Conservation (phyloP, 768 basidiomycete species). For the Pleurotus tuoliensis region DNA sequence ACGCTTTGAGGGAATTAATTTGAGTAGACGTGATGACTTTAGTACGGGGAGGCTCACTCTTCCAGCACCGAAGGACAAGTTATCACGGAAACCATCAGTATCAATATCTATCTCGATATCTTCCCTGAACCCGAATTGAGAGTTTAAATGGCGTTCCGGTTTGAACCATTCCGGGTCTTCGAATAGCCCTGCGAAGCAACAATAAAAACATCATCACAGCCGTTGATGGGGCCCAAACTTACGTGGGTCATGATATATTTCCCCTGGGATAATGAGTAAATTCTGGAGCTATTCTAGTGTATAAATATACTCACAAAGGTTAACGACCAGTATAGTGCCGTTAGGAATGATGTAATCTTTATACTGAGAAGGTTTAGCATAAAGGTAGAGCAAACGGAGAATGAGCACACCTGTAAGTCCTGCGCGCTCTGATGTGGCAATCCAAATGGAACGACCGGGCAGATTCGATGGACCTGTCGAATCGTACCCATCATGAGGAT, state of each 20-base stretch:
- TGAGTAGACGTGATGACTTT: no score
- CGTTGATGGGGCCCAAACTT: neutral
- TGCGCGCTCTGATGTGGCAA: slow-evolving; percentile 14
- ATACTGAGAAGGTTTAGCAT: slow-evolving; percentile 19
- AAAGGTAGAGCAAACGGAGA: slow-evolving; percentile 13
- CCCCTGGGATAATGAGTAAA: neutral
- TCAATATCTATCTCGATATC: neutral
- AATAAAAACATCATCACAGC: neutral
- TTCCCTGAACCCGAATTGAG: neutral
- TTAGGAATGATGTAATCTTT: slow-evolving; percentile 29
- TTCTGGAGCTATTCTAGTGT: neutral
- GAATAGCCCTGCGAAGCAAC: neutral
- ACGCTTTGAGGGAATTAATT: neutral
- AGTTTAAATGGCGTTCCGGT: neutral
- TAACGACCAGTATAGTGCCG: slow-evolving; percentile 29
- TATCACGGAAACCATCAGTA: neutral
- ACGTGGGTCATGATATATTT: slow-evolving; percentile 4
- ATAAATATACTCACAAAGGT: slow-evolving; percentile 25
- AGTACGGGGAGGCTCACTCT: neutral
- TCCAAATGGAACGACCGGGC: slow-evolving; percentile 9
- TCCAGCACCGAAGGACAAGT: neutral
- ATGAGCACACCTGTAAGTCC: neutral
- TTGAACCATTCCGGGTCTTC: slow-evolving; percentile 1
- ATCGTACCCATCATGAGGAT: no score
- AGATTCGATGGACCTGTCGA: slow-evolving; percentile 5